Conservation (phyloP, 306 rosid genomes). For the Vigna trinervia region DNA sequence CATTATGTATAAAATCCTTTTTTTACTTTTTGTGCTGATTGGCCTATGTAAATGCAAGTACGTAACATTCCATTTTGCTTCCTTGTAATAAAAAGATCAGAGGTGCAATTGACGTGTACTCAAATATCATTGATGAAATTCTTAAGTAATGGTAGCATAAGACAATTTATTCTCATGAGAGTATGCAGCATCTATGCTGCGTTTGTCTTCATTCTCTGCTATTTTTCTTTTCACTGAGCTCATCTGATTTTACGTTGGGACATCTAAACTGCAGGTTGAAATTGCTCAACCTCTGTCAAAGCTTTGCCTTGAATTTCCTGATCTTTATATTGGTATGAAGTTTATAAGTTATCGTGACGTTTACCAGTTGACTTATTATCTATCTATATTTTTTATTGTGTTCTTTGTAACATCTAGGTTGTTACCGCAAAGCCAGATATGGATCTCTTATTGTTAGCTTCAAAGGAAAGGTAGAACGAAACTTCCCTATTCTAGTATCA, state of each 20-base stretch:
- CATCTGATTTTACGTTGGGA: constrained; percentile 20
- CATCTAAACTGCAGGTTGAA: constrained; percentile 70
- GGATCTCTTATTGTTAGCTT: constrained; percentile 64
- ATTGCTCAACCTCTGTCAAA: constrained; percentile 78
- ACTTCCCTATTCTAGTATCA: constrained; percentile 23
- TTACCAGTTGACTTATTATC: constrained; percentile 28
- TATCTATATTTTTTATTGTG: constrained; percentile 36
- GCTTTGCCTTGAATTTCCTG: constrained; percentile 90
- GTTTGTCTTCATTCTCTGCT: constrained; percentile 4
- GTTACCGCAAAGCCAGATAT: constrained; percentile 70
- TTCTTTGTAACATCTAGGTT: constrained; percentile 61
- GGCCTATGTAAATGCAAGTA: background rate
- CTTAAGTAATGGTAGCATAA: background rate
- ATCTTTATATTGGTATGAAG: constrained; percentile 74
- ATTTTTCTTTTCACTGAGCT: constrained; percentile 8
- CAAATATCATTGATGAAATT: background rate
- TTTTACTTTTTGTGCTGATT: background rate
- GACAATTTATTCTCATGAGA: constrained; percentile 6
- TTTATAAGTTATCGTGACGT: constrained; percentile 32
- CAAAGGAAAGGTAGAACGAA: constrained; percentile 70
- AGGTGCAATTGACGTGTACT: background rate
- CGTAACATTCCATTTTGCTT: constrained; percentile 1
- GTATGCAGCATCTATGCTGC: background rate
- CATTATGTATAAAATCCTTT: background rate
- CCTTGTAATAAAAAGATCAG: background rate